A percentile compares a stretch with the other conserved stretches of the same genome.
Evolutionary conservation across 1,284 basidiomycete genomes (phyloP).

Genomic region (Puccinia horiana): DNA sequence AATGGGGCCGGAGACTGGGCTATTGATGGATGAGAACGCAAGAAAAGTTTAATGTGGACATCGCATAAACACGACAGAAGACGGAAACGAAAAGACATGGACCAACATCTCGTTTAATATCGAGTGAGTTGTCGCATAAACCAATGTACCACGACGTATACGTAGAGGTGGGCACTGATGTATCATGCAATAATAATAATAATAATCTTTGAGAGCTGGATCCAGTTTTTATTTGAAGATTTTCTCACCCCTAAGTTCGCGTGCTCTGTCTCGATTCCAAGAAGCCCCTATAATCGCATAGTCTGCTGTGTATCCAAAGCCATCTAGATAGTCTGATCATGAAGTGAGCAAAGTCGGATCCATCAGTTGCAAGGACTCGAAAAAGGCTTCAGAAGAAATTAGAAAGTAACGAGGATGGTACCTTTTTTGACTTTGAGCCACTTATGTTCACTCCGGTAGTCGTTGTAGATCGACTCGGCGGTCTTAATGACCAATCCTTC

Average conservation of each 20-base stretch:
- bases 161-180: constrained; percentile 69
- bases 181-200: neutral
- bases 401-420: neutral
- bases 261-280: constrained; percentile 75
- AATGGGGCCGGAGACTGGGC: constrained; percentile 12
- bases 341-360: constrained; percentile 54
- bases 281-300: constrained; percentile 72
- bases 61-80: constrained; percentile 71
- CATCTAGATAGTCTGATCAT: constrained; percentile 79
- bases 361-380: neutral
- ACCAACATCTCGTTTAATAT: constrained; percentile 14
- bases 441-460: constrained; percentile 62
- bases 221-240: neutral
- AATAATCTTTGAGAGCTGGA: neutral
- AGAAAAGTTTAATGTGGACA: neutral
- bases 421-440: constrained; percentile 73
- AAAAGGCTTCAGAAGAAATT: neutral
- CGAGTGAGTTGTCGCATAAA: constrained; percentile 60
- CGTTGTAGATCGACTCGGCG: constrained; percentile 68
- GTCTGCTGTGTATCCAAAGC: constrained; percentile 77
- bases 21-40: neutral
- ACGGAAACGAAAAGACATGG: constrained; percentile 60
- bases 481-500: constrained; percentile 76
- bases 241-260: constrained; percentile 71
- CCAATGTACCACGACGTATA: constrained; percentile 78